phyloP scores from a whole-genome alignment of 2,329 filamentous ascomycete genomes.

The Corynespora cassiicola region DNA sequence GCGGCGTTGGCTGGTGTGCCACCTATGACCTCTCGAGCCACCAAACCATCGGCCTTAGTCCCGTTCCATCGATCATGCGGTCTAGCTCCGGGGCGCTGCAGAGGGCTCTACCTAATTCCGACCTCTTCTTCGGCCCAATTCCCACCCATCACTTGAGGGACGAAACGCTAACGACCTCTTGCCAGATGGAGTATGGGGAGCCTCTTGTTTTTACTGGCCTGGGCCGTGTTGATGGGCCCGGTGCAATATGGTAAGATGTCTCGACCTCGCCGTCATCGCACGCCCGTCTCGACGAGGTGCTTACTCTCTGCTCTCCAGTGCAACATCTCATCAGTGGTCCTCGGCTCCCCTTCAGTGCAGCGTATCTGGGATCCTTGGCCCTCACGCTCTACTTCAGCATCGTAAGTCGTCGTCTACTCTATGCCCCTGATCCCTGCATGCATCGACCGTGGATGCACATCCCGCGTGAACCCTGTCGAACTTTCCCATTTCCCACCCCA shows the following conservation, averaged over 20 bases:
- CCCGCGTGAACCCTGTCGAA: slow-evolving; percentile 29
- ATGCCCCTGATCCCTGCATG: slow-evolving; percentile 27
- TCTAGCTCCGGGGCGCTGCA: slow-evolving; percentile 47
- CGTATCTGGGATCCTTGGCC: slow-evolving; percentile 91
- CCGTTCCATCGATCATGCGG: slow-evolving; percentile 49
- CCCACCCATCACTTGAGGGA: slow-evolving; percentile 31
- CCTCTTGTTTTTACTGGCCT: slow-evolving; percentile 86
- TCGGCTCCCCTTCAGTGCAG: slow-evolving; percentile 88
- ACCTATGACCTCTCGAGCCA: slow-evolving; percentile 46
- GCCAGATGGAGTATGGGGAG: slow-evolving; percentile 94
- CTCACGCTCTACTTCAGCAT: slow-evolving; percentile 92
- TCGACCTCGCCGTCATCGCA: slow-evolving; percentile 17
- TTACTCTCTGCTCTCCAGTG: slow-evolving; percentile 47
- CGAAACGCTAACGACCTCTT: slow-evolving; percentile 44
- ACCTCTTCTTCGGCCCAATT: slow-evolving; percentile 27
- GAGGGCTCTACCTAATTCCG: slow-evolving; percentile 36
- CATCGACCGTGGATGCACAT: slow-evolving; percentile 18
- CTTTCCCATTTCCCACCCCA: slow-evolving; percentile 30
- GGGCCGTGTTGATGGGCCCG: slow-evolving; percentile 93
- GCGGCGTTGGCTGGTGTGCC: slow-evolving; percentile 20
- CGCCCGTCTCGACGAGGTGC: slow-evolving; percentile 10
- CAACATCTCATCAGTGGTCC: slow-evolving; percentile 84
- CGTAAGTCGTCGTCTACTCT: slow-evolving; percentile 64
- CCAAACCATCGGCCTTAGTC: slow-evolving; percentile 39
- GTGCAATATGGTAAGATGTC: slow-evolving; percentile 68